Evolutionary conservation across 805 yeast species (phyloP), one percentile per base, ranked within the genome.

Genomic region (Starmerella sp.): DNA sequence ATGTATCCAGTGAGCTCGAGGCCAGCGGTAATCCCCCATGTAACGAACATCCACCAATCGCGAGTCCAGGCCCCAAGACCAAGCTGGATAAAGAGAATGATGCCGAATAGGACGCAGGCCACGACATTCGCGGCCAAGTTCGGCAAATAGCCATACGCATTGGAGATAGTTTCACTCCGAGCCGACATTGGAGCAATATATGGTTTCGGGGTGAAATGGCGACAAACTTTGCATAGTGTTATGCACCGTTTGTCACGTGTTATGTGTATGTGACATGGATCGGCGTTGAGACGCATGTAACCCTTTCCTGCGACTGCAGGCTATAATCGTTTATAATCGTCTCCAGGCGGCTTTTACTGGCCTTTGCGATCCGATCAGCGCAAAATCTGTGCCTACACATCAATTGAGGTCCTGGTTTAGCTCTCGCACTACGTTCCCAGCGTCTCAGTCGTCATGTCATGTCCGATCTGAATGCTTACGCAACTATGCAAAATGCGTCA

Each of bases 1-100:
- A 77, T 66, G 64, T 83, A 88, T 1, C 95, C 95, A 0, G 78
- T 69, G 46, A 81, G 69, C 67, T 86, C 95, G 29, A 84, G 68
- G 0, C 74, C 74, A n/a, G 76, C 66, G 0, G 87, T 87, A 56
- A 75, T 68, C 44, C 75, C 64, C 67, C 83, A 77, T n/a, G 85
- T 74, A 1, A 71, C 62, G 6, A 81, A 77, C 64, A 85, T 79
- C 84, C 90, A 86, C 75, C 77, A 75, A 59, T 83, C 84, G 42
- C 71, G 73, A 58, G 71, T 76, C 61, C 67, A 72, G 0, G 75
- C 22, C 2, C 79, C 80, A 3, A 76, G 62, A 2, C 59, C 61
- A 2, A 74, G 56, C 48, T 83, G 84, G 30, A 63, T 52, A 0
- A 67, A 55, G 29, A 79, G 66, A 10, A 77, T 67, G 0, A 82